Evolutionary conservation across 306 rosid species (phyloP).

Genomic region (Canavalia gladiata): DNA sequence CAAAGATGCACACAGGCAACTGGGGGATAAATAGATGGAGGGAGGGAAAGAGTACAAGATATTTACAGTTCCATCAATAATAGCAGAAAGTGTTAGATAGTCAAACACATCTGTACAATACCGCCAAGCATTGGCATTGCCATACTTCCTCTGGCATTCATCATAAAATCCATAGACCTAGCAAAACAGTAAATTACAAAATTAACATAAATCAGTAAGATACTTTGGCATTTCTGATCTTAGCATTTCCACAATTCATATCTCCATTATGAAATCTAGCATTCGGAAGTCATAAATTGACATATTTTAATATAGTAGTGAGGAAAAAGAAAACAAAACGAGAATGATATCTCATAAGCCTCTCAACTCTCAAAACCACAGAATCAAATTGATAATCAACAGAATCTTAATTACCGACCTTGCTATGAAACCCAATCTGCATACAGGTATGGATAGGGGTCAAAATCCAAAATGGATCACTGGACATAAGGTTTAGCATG

Average conservation of each 20-base stretch:
- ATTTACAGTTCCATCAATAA: conserved; percentile 91
- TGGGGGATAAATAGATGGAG: background rate
- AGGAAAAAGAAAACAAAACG: background rate
- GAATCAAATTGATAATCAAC: conserved; percentile 2
- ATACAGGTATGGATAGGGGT: background rate
- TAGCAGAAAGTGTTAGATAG: conserved; percentile 94
- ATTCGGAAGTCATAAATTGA: background rate
- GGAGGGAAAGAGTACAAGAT: conserved; percentile 44
- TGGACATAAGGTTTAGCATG: background rate
- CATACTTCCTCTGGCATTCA: conserved; percentile 97
- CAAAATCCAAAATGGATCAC: background rate
- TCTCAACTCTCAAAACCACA: background rate
- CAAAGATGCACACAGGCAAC: conserved; percentile 4
- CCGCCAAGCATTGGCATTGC: conserved; percentile 98
- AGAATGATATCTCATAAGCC: background rate
- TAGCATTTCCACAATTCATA: conserved; percentile 22
- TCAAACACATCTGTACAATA: conserved; percentile 97
- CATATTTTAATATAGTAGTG: background rate
- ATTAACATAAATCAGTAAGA: conserved; percentile 17
- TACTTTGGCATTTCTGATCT: conserved; percentile 14
- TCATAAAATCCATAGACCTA: conserved; percentile 98
- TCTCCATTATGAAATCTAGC: conserved; percentile 14
- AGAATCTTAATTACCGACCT: background rate
- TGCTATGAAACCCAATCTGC: no score
- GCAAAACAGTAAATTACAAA: conserved; percentile 18